These are phyloP conservation scores for Pholiota conissans DNA, from an alignment of 768 basidiomycete species.

Conservation along the genomic window DNA sequence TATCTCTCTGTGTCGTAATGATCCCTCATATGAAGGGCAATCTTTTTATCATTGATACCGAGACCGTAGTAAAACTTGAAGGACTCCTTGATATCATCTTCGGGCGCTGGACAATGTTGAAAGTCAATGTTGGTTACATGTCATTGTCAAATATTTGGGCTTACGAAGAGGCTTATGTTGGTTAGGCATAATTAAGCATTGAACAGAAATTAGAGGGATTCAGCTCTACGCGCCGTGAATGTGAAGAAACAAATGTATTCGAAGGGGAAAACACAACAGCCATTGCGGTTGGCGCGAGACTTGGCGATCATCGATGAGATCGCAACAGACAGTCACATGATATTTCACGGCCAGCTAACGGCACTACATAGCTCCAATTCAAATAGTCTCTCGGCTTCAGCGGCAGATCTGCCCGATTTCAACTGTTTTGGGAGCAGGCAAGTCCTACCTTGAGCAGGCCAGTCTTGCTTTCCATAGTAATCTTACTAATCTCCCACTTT, in stretches of 20 bases:
- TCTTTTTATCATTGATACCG: background rate
- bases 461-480: background rate
- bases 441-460: background rate
- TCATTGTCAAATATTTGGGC: background rate
- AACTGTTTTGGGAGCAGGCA: background rate
- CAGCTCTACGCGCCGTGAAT: no score
- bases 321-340: no score
- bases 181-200: constrained; percentile 10
- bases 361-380: background rate
- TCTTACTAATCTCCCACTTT: no score
- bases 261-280: no score
- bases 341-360: no score
- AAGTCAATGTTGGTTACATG: background rate
- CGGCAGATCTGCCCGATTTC: no score
- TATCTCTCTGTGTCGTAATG: background rate
- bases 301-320: no score
- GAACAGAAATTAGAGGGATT: background rate
- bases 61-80: constrained; percentile 1
- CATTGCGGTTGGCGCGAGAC: no score
- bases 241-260: background rate
- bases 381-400: background rate
- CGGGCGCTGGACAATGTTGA: background rate
- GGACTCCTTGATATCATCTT: background rate
- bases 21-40: background rate
- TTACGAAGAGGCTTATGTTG: constrained; percentile 8